A percentile compares a stretch with the other conserved stretches of the same genome.
These are phyloP conservation scores for Fusarium xylarioides DNA, from an alignment of 2,329 filamentous ascomycete species.

Conservation along the genomic window DNA sequence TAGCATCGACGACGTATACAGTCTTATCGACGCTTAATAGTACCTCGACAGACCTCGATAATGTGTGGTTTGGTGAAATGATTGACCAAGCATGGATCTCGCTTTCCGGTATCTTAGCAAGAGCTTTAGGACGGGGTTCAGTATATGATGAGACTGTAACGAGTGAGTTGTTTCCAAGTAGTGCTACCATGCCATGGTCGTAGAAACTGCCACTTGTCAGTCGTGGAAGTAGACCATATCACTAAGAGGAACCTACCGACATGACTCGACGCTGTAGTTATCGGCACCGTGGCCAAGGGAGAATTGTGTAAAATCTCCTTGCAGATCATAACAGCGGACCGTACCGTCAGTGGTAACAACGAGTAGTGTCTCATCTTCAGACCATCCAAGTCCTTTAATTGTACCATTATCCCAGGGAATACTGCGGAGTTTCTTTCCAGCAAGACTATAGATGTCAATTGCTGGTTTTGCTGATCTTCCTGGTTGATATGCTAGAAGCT, in stretches of 20 bases:
- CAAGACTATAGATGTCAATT: conserved; percentile 94
- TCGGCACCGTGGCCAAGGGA: conserved; percentile 90
- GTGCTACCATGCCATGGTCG: conserved; percentile 87
- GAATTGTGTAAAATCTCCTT: conserved; percentile 95
- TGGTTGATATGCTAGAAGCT: conserved; percentile 80
- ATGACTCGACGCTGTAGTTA: conserved; percentile 86
- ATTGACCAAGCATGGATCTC: conserved; percentile 88
- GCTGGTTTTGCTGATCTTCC: conserved; percentile 77
- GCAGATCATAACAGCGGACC: conserved; percentile 90
- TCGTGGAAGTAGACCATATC: background rate
- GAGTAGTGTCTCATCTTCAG: conserved; percentile 90
- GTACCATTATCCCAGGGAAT: conserved; percentile 92
- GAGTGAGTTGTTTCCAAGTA: conserved; percentile 87
- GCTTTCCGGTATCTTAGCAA: conserved; percentile 80
- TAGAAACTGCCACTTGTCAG: conserved; percentile 70
- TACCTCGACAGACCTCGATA: conserved; percentile 93
- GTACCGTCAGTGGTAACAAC: conserved; percentile 90
- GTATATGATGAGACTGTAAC: conserved; percentile 89
- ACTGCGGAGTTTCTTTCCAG: conserved; percentile 85
- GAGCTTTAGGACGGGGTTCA: conserved; percentile 85
- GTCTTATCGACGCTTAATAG: conserved; percentile 86
- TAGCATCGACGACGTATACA: conserved; percentile 85
- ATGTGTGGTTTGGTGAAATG: conserved; percentile 85
- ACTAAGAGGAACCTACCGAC: conserved; percentile 59
- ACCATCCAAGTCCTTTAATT: conserved; percentile 93